Evolutionary conservation across 2,329 filamentous ascomycete species (phyloP), one percentile per base, ranked within the genome.

Genomic region (Colletotrichum lupini): DNA sequence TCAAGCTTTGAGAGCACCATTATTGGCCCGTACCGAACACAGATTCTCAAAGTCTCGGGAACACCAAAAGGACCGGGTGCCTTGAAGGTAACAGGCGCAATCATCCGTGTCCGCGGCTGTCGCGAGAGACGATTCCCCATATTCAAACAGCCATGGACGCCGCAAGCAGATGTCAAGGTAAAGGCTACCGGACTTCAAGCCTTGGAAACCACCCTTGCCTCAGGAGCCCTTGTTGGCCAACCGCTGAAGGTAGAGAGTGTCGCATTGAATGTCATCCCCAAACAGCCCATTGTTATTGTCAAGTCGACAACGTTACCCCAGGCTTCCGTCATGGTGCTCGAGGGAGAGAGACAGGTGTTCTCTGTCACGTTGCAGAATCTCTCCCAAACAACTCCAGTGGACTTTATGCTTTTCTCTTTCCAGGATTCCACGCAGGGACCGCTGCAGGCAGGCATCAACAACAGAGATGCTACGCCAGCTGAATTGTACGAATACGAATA

Each of bases 401-500:
- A 98, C 79, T 92, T 98, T 68, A 85, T 98, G 46, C 87, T 97
- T 30, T 95, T 98, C 73, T 95, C 94, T 0, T 97, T 97, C 80
- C 92, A 95, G 77, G 95, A 98, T 83, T 97, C 95, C 1, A 95
- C 95, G 0, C 94, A 95, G 74, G 89, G 88, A 7, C 91, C 94
- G 9, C 86, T 98, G 19, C 94, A 96, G 77, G 87, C 91, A 46
- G 94, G 94, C 0, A 86, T 97, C 58, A 88, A 86, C 66, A 95
- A 92, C 78, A 93, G 94, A 78, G 94, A 97, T 77, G 90, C 95
- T 2, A 90, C 93, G 11, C 90, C 93, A 0, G 90, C 92, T 2
- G 95, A 98, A 79, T 84, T 97, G 6, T 95, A 97, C 79, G 95
- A 98, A 80, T 91, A 96, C 70, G 95, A 98, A 80, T 86, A 95